Base-by-base conservation (phyloP, 73 alveolate species). In the Uronychia binucleata region DNA sequence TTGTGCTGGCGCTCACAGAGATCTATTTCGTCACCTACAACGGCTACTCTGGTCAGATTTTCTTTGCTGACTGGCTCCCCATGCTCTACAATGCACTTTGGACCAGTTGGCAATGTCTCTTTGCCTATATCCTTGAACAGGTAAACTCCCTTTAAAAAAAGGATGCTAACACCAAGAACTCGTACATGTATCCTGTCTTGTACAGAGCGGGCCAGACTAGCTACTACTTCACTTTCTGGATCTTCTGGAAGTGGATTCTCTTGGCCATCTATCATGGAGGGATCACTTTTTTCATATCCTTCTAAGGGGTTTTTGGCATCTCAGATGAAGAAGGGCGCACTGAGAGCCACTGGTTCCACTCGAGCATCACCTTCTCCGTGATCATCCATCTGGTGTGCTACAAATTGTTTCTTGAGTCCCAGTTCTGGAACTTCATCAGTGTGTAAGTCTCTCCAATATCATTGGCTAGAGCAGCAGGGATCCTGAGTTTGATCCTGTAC, bases 51-150 rank as follows among this genome's bases (percentile, higher is more conserved):
- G 99, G 99, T 1, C 97, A 96, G 84, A 96, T 93, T 31, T 96
- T 86, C 91, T 96, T 93, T 75, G 97, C 98, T 0, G 99, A 96
- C 83, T 96, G 99, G 98, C 91, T 94, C 31, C 97, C 98, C 13
- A 96, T 94, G 93, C 90, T 94, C 59, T 96, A 93, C 80, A 96
- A 96, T 86, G 97, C 99, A 19, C 82, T 96, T 33, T 96, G 97
- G 94, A 96, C 99, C 34, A 82, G 95, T 27, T 95, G 98, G 97
- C 98, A 98, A 0, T 96, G 99, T 77, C 79, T 96, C 82, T 93
- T 96, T 77, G 92, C 97, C 60, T 96, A 77, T 67, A 84, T 90
- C 26, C 87, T 94, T 67, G 99, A 96, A 59, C 92, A 92, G n/a
- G n/a, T n/a, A n/a, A n/a, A n/a, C n/a, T n/a, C n/a, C n/a, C n/a